Evolutionary conservation across 108 stramenopile genomes (phyloP).

Genomic region (Licmophora abbreviata): DNA sequence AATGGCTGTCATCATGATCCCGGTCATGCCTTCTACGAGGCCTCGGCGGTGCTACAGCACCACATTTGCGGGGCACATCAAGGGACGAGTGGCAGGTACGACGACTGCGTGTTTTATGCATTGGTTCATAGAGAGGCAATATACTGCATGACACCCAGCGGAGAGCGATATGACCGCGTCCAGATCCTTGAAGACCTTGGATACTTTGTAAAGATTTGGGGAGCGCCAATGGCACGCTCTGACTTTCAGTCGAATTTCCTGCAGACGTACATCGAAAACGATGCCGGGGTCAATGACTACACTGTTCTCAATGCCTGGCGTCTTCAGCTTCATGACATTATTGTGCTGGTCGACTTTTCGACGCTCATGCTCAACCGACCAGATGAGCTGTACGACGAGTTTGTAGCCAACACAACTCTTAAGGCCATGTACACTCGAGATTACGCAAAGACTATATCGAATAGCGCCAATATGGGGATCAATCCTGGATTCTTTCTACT

Average conservation of each 20-base stretch:
- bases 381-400: not conserved
- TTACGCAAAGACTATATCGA: not conserved
- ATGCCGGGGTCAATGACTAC: conserved; percentile 1
- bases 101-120: conserved; percentile 4
- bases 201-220: conserved; percentile 4
- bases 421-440: not conserved
- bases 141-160: not conserved
- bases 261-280: conserved; percentile 3
- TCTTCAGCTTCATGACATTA: not conserved
- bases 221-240: not conserved
- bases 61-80: not conserved
- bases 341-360: conserved; percentile 3
- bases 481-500: not conserved
- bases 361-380: conserved; percentile 2
- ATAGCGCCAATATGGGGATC: not conserved
- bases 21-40: conserved; percentile 9
- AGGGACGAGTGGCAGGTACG: conserved; percentile 1
- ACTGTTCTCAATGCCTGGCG: not conserved
- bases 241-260: not conserved
- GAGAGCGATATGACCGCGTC: conserved; percentile 4
- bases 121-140: conserved; percentile 8
- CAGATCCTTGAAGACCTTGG: conserved; percentile 5
- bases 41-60: conserved; percentile 3
- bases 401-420: not conserved
- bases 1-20: too few relatives aligned